A percentile compares a stretch with the other conserved stretches of the same genome.
phyloP scores from a whole-genome alignment of 441 rosid genomes.

The Gossypium schwendimanii region DNA sequence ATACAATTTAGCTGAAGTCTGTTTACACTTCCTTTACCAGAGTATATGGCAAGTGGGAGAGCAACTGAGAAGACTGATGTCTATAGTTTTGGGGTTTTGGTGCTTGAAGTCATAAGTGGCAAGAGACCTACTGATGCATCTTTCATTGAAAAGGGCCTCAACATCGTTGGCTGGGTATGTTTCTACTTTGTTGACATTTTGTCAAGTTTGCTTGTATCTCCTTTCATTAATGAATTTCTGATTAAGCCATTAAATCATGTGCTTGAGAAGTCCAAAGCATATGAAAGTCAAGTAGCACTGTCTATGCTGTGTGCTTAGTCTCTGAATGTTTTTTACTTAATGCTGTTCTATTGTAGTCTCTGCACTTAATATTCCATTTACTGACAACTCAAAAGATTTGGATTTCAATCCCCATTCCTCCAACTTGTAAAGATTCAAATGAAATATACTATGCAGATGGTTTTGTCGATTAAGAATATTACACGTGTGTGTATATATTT shows the following conservation, averaged over 20 bases:
- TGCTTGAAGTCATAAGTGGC: conserved; percentile 93
- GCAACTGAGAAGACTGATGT: conserved; percentile 98
- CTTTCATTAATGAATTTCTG: not conserved
- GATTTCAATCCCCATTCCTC: not conserved
- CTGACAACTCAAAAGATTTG: not conserved
- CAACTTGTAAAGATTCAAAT: not conserved
- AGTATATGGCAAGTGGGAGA: conserved; percentile 97
- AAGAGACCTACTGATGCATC: conserved; percentile 96
- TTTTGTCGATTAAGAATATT: not conserved
- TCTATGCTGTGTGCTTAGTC: not conserved
- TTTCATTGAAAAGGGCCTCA: conserved; percentile 91
- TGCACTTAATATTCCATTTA: not conserved
- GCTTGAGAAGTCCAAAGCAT: conserved; percentile 1
- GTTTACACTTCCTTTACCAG: conserved; percentile 31
- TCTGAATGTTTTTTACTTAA: not conserved
- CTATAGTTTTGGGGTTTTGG: conserved; percentile 89
- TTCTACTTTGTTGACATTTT: conserved; percentile 7
- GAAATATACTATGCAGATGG: no score
- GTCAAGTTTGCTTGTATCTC: not conserved
- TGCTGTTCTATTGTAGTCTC: not conserved
- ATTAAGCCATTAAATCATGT: not conserved
- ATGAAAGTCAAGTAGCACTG: not conserved
- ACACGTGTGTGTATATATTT: not conserved
- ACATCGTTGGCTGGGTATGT: conserved; percentile 94
- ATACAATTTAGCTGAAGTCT: conserved; percentile 8